Conservation (phyloP, 352 stramenopile genomes). For the Phytophthora kernoviae region DNA sequence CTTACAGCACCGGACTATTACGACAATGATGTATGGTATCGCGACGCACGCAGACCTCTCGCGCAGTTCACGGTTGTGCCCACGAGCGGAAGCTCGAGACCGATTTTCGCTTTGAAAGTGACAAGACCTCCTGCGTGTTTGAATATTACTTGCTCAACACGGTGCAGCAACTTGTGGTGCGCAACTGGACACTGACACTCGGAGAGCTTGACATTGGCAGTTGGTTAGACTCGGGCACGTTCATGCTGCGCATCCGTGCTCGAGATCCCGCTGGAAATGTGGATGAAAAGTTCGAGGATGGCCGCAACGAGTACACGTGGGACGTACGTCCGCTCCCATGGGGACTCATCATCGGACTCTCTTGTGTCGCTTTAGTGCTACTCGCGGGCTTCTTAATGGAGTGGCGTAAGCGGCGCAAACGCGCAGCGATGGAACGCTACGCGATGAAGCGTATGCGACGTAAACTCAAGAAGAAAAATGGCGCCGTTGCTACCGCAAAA, state of each 20-base stretch:
- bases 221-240: slow-evolving; percentile 86
- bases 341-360: slow-evolving; percentile 83
- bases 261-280: slow-evolving; percentile 93
- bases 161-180: slow-evolving; percentile 84
- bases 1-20: slow-evolving; percentile 66
- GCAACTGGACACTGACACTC: slow-evolving; percentile 71
- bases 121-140: slow-evolving; percentile 90
- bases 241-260: slow-evolving; percentile 89
- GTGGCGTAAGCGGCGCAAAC: slow-evolving; percentile 91
- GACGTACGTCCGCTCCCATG: slow-evolving; percentile 89
- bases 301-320: slow-evolving; percentile 93
- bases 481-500: slow-evolving; percentile 82
- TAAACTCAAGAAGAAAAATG: slow-evolving; percentile 92
- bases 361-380: slow-evolving; percentile 77
- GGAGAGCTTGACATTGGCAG: slow-evolving; percentile 44
- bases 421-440: slow-evolving; percentile 92
- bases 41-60: slow-evolving; percentile 51
- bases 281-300: slow-evolving; percentile 80
- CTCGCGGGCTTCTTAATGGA: slow-evolving; percentile 88
- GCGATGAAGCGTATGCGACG: slow-evolving; percentile 94
- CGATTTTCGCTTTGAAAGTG: slow-evolving; percentile 88
- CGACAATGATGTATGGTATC: slow-evolving; percentile 91
- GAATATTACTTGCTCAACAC: slow-evolving; percentile 92
- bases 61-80: slow-evolving; percentile 60
- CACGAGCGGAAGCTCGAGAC: slow-evolving; percentile 65